Evolutionary conservation across 345 rosid genomes (phyloP).

Genomic region (Syzygium grande): DNA sequence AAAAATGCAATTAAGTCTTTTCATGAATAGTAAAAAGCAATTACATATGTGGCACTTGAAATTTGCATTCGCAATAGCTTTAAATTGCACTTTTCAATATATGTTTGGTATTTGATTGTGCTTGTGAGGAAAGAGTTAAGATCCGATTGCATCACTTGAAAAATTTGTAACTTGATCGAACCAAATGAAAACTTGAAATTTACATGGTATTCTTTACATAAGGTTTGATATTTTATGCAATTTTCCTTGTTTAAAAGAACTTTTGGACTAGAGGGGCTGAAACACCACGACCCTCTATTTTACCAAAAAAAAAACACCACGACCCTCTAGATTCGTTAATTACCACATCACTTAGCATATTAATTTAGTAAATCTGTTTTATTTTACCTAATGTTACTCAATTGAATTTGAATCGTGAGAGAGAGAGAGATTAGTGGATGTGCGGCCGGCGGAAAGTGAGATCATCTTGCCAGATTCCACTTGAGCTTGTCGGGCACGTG

Average conservation of each 20-base stretch:
- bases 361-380: background rate
- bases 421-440: background rate
- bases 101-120: background rate
- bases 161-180: accelerated
- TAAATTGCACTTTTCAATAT: background rate
- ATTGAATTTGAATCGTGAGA: background rate
- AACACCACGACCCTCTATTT: background rate
- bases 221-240: background rate
- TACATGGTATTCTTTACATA: background rate
- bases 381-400: background rate
- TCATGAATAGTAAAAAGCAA: background rate
- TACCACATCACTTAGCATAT: background rate
- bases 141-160: background rate
- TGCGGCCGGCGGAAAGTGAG: background rate
- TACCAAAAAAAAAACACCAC: no score
- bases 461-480: background rate
- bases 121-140: background rate
- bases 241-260: background rate
- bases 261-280: background rate
- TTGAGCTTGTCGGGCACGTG: background rate
- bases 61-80: background rate
- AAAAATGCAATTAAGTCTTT: background rate
- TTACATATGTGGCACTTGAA: background rate
- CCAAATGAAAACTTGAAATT: background rate
- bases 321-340: background rate